phyloP scores from a whole-genome alignment of 2,329 filamentous ascomycete genomes.

The Thielaviopsis punctulata region DNA sequence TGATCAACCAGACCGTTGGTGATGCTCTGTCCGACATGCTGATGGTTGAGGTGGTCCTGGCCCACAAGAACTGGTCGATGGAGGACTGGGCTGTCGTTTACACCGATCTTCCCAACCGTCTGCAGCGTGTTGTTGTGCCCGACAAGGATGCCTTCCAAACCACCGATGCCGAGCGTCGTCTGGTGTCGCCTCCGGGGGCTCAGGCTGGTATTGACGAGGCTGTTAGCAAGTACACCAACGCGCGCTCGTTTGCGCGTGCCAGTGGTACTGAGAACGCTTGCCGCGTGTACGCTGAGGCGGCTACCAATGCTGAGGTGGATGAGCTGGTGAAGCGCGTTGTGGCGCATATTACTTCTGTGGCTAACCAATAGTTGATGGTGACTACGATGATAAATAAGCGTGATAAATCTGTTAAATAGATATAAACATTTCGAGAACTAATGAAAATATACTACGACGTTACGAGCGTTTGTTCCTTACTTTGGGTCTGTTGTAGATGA shows the following conservation, averaged over 20 bases:
- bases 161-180: conserved; percentile 77
- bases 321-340: conserved; percentile 76
- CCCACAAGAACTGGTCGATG: conserved; percentile 81
- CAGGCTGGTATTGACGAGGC: conserved; percentile 76
- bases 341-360: conserved; percentile 35
- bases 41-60: conserved; percentile 86
- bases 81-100: conserved; percentile 90
- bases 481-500: background rate
- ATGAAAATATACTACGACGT: background rate
- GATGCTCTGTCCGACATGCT: conserved; percentile 93
- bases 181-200: conserved; percentile 60
- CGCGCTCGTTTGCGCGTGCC: conserved; percentile 77
- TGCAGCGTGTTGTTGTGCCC: conserved; percentile 80
- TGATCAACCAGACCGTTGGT: conserved; percentile 97
- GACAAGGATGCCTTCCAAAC: conserved; percentile 83
- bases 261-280: conserved; percentile 94
- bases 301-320: conserved; percentile 74
- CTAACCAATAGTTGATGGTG: conserved; percentile 6
- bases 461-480: background rate
- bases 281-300: conserved; percentile 88
- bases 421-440: too few species aligned
- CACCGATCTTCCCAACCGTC: conserved; percentile 80
- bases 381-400: background rate
- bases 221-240: conserved; percentile 81
- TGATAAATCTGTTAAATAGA: background rate